Percentiles rank a stretch among this genome's conserved stretches.
These are phyloP conservation scores for Colletotrichum karsti DNA, from an alignment of 2,329 filamentous ascomycete genomes.

Conservation along the genomic window DNA sequence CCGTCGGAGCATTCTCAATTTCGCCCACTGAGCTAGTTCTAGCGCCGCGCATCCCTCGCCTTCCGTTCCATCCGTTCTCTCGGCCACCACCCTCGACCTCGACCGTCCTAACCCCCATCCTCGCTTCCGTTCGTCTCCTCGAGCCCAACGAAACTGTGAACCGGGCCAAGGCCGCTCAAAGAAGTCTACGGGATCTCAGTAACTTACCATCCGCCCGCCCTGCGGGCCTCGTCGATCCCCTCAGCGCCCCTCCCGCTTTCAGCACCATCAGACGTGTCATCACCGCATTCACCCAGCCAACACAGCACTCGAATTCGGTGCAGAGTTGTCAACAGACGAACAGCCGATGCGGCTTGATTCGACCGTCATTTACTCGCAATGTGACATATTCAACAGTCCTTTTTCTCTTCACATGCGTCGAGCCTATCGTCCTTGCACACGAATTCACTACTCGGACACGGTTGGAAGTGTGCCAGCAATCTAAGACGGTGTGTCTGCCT, in stretches of 20 bases:
- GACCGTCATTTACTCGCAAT: not conserved
- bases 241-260: slow-evolving; percentile 24
- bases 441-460: not conserved
- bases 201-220: not conserved
- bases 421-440: not conserved
- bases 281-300: not conserved
- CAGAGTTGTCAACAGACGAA: not conserved
- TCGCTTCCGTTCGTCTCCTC: not conserved
- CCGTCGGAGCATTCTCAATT: not conserved
- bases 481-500: not conserved
- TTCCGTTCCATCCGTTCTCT: slow-evolving; percentile 16
- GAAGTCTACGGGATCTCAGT: not conserved
- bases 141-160: not conserved
- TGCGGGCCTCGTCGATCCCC: slow-evolving; percentile 12
- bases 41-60: not conserved
- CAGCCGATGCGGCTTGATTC: not conserved
- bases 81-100: too few species aligned
- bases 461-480: not conserved
- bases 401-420: not conserved
- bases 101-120: not conserved
- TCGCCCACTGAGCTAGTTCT: slow-evolving; percentile 6
- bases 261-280: slow-evolving; percentile 13
- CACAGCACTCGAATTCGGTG: not conserved
- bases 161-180: not conserved
- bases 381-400: not conserved